A percentile compares a stretch with the other conserved stretches of the same genome.
phyloP scores from a whole-genome alignment of 495 filamentous ascomycete genomes.

The Neurospora sp. region DNA sequence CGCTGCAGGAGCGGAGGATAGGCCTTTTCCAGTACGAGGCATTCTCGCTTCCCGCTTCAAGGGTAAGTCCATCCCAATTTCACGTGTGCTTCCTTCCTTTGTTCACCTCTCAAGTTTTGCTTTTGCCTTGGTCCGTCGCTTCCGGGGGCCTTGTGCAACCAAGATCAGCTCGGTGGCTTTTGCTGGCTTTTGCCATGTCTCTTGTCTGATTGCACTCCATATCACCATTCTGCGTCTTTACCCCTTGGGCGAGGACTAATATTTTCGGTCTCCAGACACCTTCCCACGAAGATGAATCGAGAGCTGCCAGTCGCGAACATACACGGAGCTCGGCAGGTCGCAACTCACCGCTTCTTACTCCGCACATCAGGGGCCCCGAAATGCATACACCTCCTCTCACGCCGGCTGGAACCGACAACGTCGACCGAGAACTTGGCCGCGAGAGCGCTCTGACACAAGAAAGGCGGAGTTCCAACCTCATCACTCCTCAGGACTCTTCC shows the following conservation, averaged over 20 bases:
- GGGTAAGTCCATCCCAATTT: conserved; percentile 46
- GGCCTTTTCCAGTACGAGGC: conserved; percentile 80
- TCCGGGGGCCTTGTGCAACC: background rate
- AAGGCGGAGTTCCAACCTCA: conserved; percentile 42
- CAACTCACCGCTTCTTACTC: conserved; percentile 32
- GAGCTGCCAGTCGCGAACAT: conserved; percentile 23
- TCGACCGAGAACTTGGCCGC: conserved; percentile 20
- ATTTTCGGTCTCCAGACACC: conserved; percentile 24
- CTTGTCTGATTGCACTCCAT: background rate
- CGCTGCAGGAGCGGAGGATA: conserved; percentile 71
- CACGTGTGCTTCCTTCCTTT: background rate
- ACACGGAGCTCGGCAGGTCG: conserved; percentile 28
- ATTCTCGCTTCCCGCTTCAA: conserved; percentile 73
- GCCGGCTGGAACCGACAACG: conserved; percentile 56
- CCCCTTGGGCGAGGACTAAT: background rate
- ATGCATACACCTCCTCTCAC: conserved; percentile 87
- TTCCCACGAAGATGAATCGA: conserved; percentile 33
- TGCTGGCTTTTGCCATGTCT: background rate
- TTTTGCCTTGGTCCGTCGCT: background rate
- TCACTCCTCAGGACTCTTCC: conserved; percentile 48
- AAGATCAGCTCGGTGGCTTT: background rate
- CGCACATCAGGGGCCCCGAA: conserved; percentile 40
- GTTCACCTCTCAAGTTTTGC: background rate
- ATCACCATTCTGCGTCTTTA: background rate
- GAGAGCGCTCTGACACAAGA: conserved; percentile 21